phyloP scores from a whole-genome alignment of 345 rosid species.

The Schrenkiella parvula region DNA sequence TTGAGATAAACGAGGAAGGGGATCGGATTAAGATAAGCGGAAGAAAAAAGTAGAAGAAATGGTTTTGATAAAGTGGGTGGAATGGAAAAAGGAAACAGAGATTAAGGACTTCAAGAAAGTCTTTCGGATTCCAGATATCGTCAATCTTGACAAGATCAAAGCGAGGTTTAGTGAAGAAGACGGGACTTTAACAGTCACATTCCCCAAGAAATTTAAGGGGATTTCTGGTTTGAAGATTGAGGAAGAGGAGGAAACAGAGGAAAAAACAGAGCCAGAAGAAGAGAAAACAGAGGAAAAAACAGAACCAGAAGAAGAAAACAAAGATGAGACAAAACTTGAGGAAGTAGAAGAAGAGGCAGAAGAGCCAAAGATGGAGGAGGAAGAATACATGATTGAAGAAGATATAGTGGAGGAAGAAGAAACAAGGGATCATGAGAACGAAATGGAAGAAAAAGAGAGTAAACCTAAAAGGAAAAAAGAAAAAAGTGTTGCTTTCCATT shows the following conservation, averaged over 20 bases:
- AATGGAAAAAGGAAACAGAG: conserved; percentile 56
- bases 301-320: conserved; percentile 22
- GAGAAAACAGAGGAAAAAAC: background rate
- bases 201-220: conserved; percentile 64
- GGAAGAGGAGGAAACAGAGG: conserved; percentile 38
- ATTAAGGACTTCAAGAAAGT: conserved; percentile 48
- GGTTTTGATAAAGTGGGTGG: conserved; percentile 60
- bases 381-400: conserved; percentile 18
- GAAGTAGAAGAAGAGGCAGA: background rate
- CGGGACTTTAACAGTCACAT: conserved; percentile 44
- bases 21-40: conserved; percentile 52
- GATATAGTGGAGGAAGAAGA: conserved; percentile 23
- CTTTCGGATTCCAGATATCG: conserved; percentile 58
- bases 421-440: conserved; percentile 8
- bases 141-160: conserved; percentile 56
- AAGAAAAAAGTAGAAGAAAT: conserved; percentile 61
- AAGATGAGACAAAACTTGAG: conserved; percentile 24
- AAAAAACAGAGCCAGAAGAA: background rate
- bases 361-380: conserved; percentile 3
- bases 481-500: conserved; percentile 28
- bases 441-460: conserved; percentile 1
- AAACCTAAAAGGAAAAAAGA: conserved; percentile 27
- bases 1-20: conserved; percentile 72
- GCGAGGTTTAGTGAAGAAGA: conserved; percentile 57
- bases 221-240: conserved; percentile 47